Evolutionary conservation across 805 yeast species (phyloP).

Genomic region (Saturnispora sanitii): DNA sequence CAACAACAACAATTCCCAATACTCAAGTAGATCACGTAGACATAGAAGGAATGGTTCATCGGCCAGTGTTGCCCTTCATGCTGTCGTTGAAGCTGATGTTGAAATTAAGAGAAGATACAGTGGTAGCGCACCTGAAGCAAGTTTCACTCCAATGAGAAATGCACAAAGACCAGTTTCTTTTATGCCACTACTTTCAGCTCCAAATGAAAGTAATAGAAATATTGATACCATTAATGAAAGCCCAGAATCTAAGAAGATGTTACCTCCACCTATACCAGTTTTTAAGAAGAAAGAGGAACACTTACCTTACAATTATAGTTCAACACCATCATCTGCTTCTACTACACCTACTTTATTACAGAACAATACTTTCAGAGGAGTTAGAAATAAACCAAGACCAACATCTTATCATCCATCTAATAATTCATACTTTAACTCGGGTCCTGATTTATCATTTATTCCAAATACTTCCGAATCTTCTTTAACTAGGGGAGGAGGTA

Average conservation of each 20-base stretch:
- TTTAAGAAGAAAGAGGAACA: slow-evolving; percentile 19
- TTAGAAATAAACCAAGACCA: slow-evolving; percentile 65
- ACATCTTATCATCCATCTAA: slow-evolving; percentile 70
- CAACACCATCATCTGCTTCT: background rate
- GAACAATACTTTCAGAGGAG: slow-evolving; percentile 15
- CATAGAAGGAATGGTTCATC: slow-evolving; percentile 31
- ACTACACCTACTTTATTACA: background rate
- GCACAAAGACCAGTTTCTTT: slow-evolving; percentile 26
- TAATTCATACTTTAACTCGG: slow-evolving; percentile 17
- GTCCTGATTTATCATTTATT: slow-evolving; percentile 24
- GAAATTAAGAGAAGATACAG: slow-evolving; percentile 28
- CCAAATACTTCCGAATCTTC: slow-evolving; percentile 21
- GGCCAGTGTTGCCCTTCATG: slow-evolving; percentile 62
- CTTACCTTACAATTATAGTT: slow-evolving; percentile 25
- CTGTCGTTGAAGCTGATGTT: slow-evolving; percentile 57
- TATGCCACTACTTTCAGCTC: slow-evolving; percentile 14
- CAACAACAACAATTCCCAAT: background rate
- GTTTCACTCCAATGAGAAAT: slow-evolving; percentile 12
- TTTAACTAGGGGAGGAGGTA: slow-evolving; percentile 8
- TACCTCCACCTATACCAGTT: slow-evolving; percentile 22
- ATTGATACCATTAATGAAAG: slow-evolving; percentile 39
- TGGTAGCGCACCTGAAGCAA: slow-evolving; percentile 15
- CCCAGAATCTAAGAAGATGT: slow-evolving; percentile 24
- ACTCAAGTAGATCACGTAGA: background rate
- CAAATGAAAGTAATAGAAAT: slow-evolving; percentile 17